A percentile compares a stretch with the other conserved stretches of the same genome.
Evolutionary conservation across 495 filamentous ascomycete species (phyloP).

Genomic region (Hamigera avellanea): DNA sequence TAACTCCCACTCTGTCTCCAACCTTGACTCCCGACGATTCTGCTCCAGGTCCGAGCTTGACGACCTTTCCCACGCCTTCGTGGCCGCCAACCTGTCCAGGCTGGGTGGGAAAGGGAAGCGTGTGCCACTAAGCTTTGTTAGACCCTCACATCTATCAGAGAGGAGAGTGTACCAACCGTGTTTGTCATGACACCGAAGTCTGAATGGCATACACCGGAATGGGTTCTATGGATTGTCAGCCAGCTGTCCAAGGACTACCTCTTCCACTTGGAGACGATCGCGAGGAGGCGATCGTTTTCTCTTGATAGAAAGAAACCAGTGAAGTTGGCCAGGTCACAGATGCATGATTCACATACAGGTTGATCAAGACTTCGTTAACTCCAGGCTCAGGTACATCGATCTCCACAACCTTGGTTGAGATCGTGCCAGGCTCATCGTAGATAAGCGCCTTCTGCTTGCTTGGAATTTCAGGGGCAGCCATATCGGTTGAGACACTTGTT

Average conservation of each 20-base stretch:
- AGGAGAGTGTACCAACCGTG: constrained; percentile 14
- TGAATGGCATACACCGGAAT: constrained; percentile 61
- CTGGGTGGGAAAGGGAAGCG: constrained; percentile 50
- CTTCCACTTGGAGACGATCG: too few relatives aligned
- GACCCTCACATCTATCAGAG: constrained; percentile 1
- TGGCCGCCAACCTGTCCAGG: constrained; percentile 56
- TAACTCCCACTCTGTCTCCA: constrained; percentile 56
- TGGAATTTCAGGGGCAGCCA: constrained; percentile 35
- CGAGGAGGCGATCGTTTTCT: not conserved
- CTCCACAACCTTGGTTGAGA: constrained; percentile 57
- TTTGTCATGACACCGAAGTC: constrained; percentile 54
- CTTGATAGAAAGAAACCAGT: too few relatives aligned
- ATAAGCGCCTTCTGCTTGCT: constrained; percentile 55
- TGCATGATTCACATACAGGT: constrained; percentile 50
- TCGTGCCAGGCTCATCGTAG: constrained; percentile 57
- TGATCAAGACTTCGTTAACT: constrained; percentile 52
- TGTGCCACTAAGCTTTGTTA: constrained; percentile 30
- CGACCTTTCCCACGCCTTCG: constrained; percentile 49
- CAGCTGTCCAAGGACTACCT: too few relatives aligned
- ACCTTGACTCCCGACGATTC: constrained; percentile 45
- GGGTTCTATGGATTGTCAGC: constrained; percentile 33
- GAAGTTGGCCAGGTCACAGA: too few relatives aligned
- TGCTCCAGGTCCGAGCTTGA: constrained; percentile 44
- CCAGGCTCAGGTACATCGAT: constrained; percentile 57
- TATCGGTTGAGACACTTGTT: too few relatives aligned